Evolutionary conservation across 352 stramenopile genomes (phyloP).

Genomic region (Plasmopara muralis): DNA sequence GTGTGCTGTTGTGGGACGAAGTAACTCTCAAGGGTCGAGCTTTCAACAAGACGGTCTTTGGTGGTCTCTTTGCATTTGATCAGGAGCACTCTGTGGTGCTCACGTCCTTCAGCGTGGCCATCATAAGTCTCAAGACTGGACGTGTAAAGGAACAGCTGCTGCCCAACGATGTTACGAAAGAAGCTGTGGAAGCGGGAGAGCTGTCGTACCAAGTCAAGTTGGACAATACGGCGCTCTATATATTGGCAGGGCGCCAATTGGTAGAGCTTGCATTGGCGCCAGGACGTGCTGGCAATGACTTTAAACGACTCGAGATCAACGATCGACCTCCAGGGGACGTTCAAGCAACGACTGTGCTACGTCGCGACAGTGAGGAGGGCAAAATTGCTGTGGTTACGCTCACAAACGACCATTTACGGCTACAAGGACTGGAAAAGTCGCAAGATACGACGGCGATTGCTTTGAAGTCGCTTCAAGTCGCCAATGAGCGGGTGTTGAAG

Average conservation of each 20-base stretch:
- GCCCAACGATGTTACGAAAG: slow-evolving; percentile 21
- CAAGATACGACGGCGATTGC: slow-evolving; percentile 21
- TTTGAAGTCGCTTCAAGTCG: slow-evolving; percentile 30
- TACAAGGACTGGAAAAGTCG: slow-evolving; percentile 34
- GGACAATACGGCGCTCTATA: slow-evolving; percentile 42
- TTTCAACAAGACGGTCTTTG: slow-evolving; percentile 25
- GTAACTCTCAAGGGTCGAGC: slow-evolving; percentile 20
- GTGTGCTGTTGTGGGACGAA: slow-evolving; percentile 66
- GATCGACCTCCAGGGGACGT: slow-evolving; percentile 25
- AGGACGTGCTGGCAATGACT: slow-evolving; percentile 33
- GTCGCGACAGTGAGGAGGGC: slow-evolving; percentile 32
- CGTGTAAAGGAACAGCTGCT: slow-evolving; percentile 39
- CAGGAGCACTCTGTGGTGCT: slow-evolving; percentile 48
- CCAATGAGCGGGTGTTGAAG: slow-evolving; percentile 27
- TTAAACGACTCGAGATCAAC: slow-evolving; percentile 28
- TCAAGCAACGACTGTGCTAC: slow-evolving; percentile 21
- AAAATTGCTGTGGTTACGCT: slow-evolving; percentile 27
- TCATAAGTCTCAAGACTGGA: slow-evolving; percentile 57
- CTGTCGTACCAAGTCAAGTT: slow-evolving; percentile 40
- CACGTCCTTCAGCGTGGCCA: slow-evolving; percentile 33
- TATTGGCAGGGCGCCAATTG: slow-evolving; percentile 36
- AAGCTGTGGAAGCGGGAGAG: slow-evolving; percentile 10
- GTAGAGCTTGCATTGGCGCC: slow-evolving; percentile 36
- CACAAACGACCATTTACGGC: slow-evolving; percentile 23
- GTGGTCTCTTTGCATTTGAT: slow-evolving; percentile 35